A percentile compares a stretch with the other conserved stretches of the same genome.
These are phyloP conservation scores for Calonectria multiphialidica DNA, from an alignment of 2,329 filamentous ascomycete species.

Conservation along the genomic window DNA sequence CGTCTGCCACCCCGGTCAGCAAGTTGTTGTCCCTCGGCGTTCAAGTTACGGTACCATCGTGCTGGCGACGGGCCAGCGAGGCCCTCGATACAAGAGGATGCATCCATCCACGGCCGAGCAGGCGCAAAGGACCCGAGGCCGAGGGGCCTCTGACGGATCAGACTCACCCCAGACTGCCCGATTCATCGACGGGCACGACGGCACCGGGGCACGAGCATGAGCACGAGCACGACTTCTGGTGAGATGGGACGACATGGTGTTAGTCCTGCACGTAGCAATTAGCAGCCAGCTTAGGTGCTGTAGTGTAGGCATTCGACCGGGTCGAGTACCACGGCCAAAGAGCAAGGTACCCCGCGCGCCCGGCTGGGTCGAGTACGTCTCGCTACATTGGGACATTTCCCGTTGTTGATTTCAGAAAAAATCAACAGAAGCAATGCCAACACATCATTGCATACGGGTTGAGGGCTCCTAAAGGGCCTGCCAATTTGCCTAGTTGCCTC, in stretches of 20 bases:
- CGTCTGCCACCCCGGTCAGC: slow-evolving; percentile 24
- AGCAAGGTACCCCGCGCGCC: slow-evolving; percentile 38
- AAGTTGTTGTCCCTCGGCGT: slow-evolving; percentile 15
- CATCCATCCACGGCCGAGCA: background rate
- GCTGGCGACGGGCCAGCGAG: slow-evolving; percentile 5
- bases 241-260: slow-evolving; percentile 13
- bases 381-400: slow-evolving; percentile 35
- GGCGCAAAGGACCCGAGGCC: background rate
- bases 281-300: slow-evolving; percentile 10
- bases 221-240: background rate
- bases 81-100: slow-evolving; percentile 8
- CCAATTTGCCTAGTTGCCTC: slow-evolving; percentile 41
- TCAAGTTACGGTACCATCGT: slow-evolving; percentile 13
- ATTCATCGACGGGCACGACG: slow-evolving; percentile 14
- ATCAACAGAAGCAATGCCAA: slow-evolving; percentile 75
- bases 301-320: slow-evolving; percentile 9
- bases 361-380: slow-evolving; percentile 32
- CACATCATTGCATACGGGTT: slow-evolving; percentile 80
- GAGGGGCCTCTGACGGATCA: background rate
- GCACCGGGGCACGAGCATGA: background rate
- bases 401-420: slow-evolving; percentile 57
- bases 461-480: slow-evolving; percentile 45
- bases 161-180: slow-evolving; percentile 4
- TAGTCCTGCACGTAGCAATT: slow-evolving; percentile 8
- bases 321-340: slow-evolving; percentile 16